phyloP scores from a whole-genome alignment of 2,329 filamentous ascomycete genomes.

The Chaetothyriales sp. region DNA sequence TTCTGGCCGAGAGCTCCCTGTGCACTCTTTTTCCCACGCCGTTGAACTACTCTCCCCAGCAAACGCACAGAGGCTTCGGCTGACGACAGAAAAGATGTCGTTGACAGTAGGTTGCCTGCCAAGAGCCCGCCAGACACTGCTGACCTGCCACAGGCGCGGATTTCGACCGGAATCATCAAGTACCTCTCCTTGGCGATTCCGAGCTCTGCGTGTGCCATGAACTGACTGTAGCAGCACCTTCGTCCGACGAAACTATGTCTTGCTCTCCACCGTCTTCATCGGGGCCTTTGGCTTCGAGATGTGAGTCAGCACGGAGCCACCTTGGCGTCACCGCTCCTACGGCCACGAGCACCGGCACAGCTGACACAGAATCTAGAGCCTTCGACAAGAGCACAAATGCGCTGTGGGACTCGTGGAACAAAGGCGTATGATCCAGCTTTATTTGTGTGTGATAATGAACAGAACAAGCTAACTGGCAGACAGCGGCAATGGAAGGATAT shows the following conservation, averaged over 20 bases:
- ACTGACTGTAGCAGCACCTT: constrained; percentile 47
- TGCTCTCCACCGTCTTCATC: constrained; percentile 75
- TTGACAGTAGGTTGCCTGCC: constrained; percentile 34
- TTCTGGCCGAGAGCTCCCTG: not conserved
- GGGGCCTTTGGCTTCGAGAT: constrained; percentile 85
- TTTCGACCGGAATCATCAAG: constrained; percentile 47
- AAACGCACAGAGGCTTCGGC: not conserved
- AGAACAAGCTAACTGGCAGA: constrained; percentile 6
- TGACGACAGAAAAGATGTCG: constrained; percentile 7
- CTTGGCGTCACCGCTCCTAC: not conserved
- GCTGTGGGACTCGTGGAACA: constrained; percentile 83
- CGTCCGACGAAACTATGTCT: constrained; percentile 75
- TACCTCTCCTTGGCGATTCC: constrained; percentile 24
- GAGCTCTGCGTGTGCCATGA: not conserved
- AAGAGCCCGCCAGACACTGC: not conserved
- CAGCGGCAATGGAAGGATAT: constrained; percentile 99
- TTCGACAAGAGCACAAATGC: constrained; percentile 68
- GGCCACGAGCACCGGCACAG: not conserved
- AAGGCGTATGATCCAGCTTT: constrained; percentile 56
- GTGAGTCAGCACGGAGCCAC: constrained; percentile 43
- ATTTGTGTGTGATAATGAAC: not conserved
- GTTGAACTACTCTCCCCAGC: not conserved
- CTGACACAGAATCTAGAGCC: constrained; percentile 40
- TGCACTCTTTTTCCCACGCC: not conserved
- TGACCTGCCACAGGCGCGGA: constrained; percentile 25